phyloP scores from a whole-genome alignment of 2,329 filamentous ascomycete species.

The Aureobasidium uvarum region DNA sequence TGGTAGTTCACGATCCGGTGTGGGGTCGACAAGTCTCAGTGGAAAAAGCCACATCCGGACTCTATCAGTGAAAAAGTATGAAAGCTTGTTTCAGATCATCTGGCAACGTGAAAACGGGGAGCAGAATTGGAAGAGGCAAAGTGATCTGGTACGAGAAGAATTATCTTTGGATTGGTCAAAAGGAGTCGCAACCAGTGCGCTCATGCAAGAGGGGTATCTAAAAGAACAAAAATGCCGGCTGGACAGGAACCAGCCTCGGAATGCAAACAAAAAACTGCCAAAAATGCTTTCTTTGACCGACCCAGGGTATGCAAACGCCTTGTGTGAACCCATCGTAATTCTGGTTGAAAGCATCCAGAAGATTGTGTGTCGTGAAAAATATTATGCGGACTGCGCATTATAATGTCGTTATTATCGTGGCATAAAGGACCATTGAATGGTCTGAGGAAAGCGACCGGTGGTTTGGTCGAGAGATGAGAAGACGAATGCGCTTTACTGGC shows the following conservation, averaged over 20 bases:
- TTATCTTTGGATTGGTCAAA: not conserved
- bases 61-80: not conserved
- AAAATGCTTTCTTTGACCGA: conserved; percentile 3
- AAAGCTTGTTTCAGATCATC: conserved; percentile 18
- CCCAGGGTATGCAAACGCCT: not conserved
- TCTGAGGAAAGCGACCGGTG: not conserved
- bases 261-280: conserved; percentile 16
- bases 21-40: conserved; percentile 9
- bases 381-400: conserved; percentile 12
- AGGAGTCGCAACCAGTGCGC: conserved; percentile 6
- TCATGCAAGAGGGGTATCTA: conserved; percentile 24
- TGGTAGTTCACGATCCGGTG: conserved; percentile 3
- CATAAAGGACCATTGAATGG: not conserved
- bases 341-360: not conserved
- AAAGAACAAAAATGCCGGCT: conserved; percentile 11
- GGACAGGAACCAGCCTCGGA: conserved; percentile 11
- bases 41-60: not conserved
- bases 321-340: conserved; percentile 10
- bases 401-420: conserved; percentile 14
- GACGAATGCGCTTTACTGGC: conserved; percentile 29
- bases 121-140: not conserved
- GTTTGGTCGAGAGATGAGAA: not conserved
- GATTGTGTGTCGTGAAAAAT: not conserved
- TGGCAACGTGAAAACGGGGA: not conserved
- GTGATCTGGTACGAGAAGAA: not conserved